phyloP scores from a whole-genome alignment of 257 asterid species.

The Hygrophila difformis region DNA sequence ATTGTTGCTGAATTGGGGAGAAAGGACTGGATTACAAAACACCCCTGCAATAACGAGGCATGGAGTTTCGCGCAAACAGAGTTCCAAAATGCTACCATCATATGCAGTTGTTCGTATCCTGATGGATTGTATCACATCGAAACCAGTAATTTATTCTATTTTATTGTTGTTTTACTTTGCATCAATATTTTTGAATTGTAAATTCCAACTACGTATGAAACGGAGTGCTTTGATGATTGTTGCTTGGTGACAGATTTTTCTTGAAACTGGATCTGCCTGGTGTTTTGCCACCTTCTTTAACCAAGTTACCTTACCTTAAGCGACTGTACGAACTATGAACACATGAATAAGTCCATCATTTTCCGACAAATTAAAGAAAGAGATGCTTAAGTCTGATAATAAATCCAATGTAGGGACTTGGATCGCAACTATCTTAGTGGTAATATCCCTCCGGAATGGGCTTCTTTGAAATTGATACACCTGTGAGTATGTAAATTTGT shows the following conservation, averaged over 20 bases:
- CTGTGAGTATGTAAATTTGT: conserved; percentile 26
- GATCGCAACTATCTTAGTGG: conserved; percentile 48
- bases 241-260: not conserved
- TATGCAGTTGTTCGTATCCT: not conserved
- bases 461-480: conserved; percentile 26
- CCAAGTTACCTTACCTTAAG: not conserved
- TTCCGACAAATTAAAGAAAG: not conserved
- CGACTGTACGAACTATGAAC: not conserved
- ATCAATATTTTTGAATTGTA: not conserved
- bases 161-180: not conserved
- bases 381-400: too few species aligned
- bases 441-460: conserved; percentile 61
- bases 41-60: not conserved
- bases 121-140: not conserved
- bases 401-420: conserved; percentile 36
- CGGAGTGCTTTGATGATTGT: too few species aligned
- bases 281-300: not conserved
- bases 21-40: not conserved
- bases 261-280: not conserved
- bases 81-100: not conserved
- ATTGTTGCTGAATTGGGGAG: not conserved
- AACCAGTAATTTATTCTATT: too few species aligned
- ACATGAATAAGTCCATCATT: too few species aligned
- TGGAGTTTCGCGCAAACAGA: not conserved
- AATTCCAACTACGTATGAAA: too few species aligned